Evolutionary conservation across 768 basidiomycete species (phyloP).

Genomic region (Kwoniella sp.): DNA sequence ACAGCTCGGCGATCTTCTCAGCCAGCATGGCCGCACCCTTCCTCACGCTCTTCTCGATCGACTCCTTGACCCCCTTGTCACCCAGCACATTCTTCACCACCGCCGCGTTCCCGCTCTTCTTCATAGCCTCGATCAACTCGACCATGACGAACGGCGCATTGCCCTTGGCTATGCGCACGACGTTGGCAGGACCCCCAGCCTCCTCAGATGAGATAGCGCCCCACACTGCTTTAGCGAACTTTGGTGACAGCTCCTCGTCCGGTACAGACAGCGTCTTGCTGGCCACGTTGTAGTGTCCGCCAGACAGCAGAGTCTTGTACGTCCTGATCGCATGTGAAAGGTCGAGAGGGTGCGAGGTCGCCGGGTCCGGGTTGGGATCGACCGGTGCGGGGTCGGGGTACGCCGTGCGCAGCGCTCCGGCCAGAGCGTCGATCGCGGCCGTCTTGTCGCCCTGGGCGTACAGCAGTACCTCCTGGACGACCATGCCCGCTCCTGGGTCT

Average conservation of each 20-base stretch:
- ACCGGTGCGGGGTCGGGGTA: constrained; percentile 57
- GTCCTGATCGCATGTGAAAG: constrained; percentile 74
- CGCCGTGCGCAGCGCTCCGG: constrained; percentile 56
- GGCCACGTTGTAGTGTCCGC: constrained; percentile 75
- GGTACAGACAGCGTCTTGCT: constrained; percentile 56
- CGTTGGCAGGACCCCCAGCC: constrained; percentile 42
- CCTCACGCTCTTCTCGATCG: constrained; percentile 57
- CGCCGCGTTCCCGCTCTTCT: constrained; percentile 14
- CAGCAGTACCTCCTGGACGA: constrained; percentile 77
- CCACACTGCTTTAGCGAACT: constrained; percentile 39
- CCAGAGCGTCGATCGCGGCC: constrained; percentile 60
- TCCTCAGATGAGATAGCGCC: constrained; percentile 29
- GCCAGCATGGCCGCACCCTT: constrained; percentile 71
- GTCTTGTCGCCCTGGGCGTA: constrained; percentile 79
- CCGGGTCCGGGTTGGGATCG: constrained; percentile 15
- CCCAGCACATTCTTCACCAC: constrained; percentile 49
- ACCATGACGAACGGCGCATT: constrained; percentile 43
- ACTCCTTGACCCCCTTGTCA: constrained; percentile 53
- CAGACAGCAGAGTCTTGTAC: constrained; percentile 85
- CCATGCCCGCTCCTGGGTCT: constrained; percentile 74
- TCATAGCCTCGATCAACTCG: constrained; percentile 41
- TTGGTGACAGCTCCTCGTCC: constrained; percentile 24
- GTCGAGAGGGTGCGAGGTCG: constrained; percentile 65
- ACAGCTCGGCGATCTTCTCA: constrained; percentile 56
- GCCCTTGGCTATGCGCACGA: constrained; percentile 34